Conservation (phyloP, 805 yeast genomes). For the Yueomyces sinensis region DNA sequence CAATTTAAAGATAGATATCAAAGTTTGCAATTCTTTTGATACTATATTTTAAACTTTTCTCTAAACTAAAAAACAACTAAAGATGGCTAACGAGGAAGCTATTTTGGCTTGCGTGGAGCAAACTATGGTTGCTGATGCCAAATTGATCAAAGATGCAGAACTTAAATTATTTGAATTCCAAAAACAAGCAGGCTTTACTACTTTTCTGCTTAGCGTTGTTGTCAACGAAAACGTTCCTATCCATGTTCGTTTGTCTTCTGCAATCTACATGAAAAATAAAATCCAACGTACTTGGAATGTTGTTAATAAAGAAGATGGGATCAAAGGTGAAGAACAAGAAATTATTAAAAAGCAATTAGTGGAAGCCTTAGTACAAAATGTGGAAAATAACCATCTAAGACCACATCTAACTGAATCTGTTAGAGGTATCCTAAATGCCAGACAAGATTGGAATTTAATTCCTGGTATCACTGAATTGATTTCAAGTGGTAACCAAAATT, state of each 20-base stretch:
- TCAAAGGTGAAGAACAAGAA: slow-evolving; percentile 37
- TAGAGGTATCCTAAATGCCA: slow-evolving; percentile 37
- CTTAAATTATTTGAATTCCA: slow-evolving; percentile 36
- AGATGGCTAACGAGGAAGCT: slow-evolving; percentile 32
- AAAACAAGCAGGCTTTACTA: slow-evolving; percentile 44
- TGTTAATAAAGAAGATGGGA: slow-evolving; percentile 16
- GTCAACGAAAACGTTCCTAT: slow-evolving; percentile 30
- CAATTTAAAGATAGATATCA: too few relatives aligned
- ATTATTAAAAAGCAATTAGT: slow-evolving; percentile 42
- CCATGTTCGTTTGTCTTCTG: slow-evolving; percentile 42
- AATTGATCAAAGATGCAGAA: slow-evolving; percentile 40
- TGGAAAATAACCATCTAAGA: slow-evolving; percentile 30
- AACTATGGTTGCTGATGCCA: slow-evolving; percentile 39
- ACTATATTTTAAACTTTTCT: too few relatives aligned
- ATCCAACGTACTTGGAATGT: slow-evolving; percentile 41
- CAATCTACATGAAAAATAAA: slow-evolving; percentile 57
- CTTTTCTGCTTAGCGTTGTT: slow-evolving; percentile 37
- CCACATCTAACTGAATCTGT: slow-evolving; percentile 48
- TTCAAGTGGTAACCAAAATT: slow-evolving; percentile 25
- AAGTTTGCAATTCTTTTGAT: too few relatives aligned
- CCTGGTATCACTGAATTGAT: slow-evolving; percentile 25
- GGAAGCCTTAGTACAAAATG: slow-evolving; percentile 34
- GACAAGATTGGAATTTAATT: slow-evolving; percentile 27
- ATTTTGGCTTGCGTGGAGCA: slow-evolving; percentile 38
- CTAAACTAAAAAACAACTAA: neutral